phyloP scores from a whole-genome alignment of 345 rosid genomes.

The Aethionema arabicum region DNA sequence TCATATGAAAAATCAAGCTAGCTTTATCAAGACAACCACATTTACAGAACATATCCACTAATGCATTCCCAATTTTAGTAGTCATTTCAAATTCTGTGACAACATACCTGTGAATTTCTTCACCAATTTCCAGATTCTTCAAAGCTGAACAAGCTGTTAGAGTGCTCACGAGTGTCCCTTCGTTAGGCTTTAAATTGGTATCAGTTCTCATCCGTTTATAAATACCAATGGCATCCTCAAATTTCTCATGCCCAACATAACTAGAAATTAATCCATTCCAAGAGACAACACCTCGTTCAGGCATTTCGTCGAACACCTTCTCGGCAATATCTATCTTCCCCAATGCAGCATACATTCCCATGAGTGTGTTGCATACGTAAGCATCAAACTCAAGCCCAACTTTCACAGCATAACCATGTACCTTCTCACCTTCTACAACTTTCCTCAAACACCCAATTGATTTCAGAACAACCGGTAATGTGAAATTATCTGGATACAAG shows the following conservation, averaged over 20 bases:
- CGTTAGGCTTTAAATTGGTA: conserved; percentile 48
- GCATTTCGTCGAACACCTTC: conserved; percentile 72
- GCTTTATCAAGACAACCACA: conserved; percentile 62
- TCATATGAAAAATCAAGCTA: conserved; percentile 43
- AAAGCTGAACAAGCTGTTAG: conserved; percentile 64
- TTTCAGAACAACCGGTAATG: conserved; percentile 63
- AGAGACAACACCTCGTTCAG: conserved; percentile 58
- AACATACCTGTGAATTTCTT: conserved; percentile 48
- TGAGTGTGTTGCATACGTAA: conserved; percentile 60
- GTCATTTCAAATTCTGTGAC: conserved; percentile 44
- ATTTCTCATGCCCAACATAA: conserved; percentile 50
- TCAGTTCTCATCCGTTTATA: conserved; percentile 49
- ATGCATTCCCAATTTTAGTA: conserved; percentile 55
- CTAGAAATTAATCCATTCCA: conserved; percentile 73
- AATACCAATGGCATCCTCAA: conserved; percentile 49
- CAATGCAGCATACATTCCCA: conserved; percentile 61
- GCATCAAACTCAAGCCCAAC: conserved; percentile 55
- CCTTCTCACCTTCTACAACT: conserved; percentile 42
- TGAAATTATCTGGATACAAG: conserved; percentile 70
- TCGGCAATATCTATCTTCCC: conserved; percentile 37
- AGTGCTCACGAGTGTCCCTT: conserved; percentile 63
- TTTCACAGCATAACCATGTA: conserved; percentile 59
- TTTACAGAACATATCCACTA: conserved; percentile 70
- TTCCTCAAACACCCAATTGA: conserved; percentile 41
- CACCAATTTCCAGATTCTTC: conserved; percentile 54